These are phyloP conservation scores for Phytopythium montanum DNA, from an alignment of 352 stramenopile species.

Conservation along the genomic window DNA sequence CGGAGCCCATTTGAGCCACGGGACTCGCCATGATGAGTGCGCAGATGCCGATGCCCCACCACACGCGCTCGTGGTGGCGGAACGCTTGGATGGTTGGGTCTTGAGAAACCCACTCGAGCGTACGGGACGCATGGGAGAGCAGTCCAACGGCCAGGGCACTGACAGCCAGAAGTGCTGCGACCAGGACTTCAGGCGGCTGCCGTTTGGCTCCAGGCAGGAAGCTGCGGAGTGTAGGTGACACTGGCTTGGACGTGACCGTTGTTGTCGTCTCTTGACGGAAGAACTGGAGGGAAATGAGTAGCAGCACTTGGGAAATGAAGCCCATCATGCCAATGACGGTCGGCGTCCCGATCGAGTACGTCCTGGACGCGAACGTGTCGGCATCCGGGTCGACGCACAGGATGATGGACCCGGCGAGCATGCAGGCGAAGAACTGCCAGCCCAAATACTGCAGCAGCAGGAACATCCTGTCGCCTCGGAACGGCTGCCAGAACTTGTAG, in stretches of 20 bases:
- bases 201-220: neutral
- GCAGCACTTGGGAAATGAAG: constrained; percentile 43
- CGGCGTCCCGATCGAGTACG: constrained; percentile 17
- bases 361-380: constrained; percentile 5
- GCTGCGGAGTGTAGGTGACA: no score
- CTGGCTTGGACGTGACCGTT: neutral
- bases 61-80: constrained; percentile 29
- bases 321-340: constrained; percentile 37
- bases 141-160: constrained; percentile 19
- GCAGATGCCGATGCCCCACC: constrained; percentile 31
- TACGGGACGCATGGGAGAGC: constrained; percentile 18
- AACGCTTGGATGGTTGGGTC: constrained; percentile 9
- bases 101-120: constrained; percentile 2
- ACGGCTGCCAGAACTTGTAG: constrained; percentile 51
- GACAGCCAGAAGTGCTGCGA: constrained; percentile 27
- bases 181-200: constrained; percentile 29
- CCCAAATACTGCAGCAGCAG: constrained; percentile 58
- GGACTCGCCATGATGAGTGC: constrained; percentile 31
- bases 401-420: constrained; percentile 31
- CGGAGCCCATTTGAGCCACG: constrained; percentile 35
- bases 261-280: constrained; percentile 11
- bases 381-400: constrained; percentile 24
- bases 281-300: constrained; percentile 47
- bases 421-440: constrained; percentile 54
- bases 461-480: constrained; percentile 47